phyloP scores from a whole-genome alignment of 768 basidiomycete genomes.

The Lactifluus echinatus region DNA sequence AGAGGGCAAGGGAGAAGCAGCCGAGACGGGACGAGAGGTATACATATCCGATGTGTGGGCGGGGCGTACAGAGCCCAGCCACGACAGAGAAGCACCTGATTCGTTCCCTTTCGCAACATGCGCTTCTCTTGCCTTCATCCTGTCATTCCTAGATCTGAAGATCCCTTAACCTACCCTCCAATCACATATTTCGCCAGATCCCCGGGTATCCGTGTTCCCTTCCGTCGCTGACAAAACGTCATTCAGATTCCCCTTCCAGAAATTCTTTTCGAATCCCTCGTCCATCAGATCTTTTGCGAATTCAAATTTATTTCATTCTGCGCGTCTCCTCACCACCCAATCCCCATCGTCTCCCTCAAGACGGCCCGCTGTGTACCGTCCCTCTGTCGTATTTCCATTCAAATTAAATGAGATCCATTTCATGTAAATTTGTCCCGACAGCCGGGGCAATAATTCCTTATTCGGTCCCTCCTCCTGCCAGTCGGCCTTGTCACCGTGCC shows the following conservation, averaged over 20 bases:
- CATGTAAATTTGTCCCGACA: slow-evolving; percentile 13
- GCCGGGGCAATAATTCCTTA: slow-evolving; percentile 14
- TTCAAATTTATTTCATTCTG: slow-evolving; percentile 19
- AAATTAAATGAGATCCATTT: slow-evolving; percentile 16
- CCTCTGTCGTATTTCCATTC: slow-evolving; percentile 9
- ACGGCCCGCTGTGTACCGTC: slow-evolving; percentile 14
- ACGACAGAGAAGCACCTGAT: slow-evolving; percentile 22
- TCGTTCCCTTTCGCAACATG: slow-evolving; percentile 16
- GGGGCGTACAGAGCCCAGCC: slow-evolving; percentile 10
- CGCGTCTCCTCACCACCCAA: slow-evolving; percentile 18
- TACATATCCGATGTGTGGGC: slow-evolving; percentile 16
- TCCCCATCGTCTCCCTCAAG: slow-evolving; percentile 20
- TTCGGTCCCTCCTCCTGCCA: slow-evolving; percentile 3
- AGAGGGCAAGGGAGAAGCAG: slow-evolving; percentile 20
- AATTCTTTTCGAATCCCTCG: slow-evolving; percentile 15
- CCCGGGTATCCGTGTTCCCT: slow-evolving; percentile 22
- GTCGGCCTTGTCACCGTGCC: slow-evolving; percentile 11
- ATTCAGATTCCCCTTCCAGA: slow-evolving; percentile 23
- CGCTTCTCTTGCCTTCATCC: slow-evolving; percentile 10
- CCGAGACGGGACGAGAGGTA: slow-evolving; percentile 19
- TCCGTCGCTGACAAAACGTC: slow-evolving; percentile 25
- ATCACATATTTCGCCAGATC: slow-evolving; percentile 18
- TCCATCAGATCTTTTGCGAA: slow-evolving; percentile 21
- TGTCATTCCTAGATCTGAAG: slow-evolving; percentile 8
- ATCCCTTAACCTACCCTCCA: slow-evolving; percentile 3